phyloP scores from a whole-genome alignment of 2,329 filamentous ascomycete genomes.

The Triangularia setosa region DNA sequence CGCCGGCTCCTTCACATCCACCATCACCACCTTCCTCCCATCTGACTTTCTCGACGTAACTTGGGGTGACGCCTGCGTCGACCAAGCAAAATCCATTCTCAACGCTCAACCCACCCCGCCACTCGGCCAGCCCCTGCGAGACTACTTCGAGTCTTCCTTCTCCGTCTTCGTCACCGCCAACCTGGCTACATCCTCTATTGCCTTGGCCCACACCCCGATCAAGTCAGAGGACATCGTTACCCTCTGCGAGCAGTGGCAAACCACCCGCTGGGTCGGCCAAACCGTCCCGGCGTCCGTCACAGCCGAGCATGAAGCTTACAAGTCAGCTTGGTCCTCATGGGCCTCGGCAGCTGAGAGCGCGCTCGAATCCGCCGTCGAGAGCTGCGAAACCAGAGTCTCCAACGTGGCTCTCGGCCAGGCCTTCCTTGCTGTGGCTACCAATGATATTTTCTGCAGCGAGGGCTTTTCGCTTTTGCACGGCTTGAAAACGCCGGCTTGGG shows the following conservation, averaged over 20 bases:
- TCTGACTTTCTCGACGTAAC: not conserved
- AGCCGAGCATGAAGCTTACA: not conserved
- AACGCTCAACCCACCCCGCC: not conserved
- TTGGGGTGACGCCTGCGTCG: not conserved
- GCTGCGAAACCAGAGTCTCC: not conserved
- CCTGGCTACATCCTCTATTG: not conserved
- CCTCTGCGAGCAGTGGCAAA: not conserved
- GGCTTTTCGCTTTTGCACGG: not conserved
- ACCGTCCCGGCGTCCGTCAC: not conserved
- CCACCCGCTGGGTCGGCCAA: not conserved
- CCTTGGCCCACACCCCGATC: not conserved
- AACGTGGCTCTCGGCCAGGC: not conserved
- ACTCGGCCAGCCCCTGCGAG: not conserved
- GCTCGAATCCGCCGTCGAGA: not conserved
- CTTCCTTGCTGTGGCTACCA: not conserved
- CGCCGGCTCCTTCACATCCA: not conserved
- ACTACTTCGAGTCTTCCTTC: not conserved
- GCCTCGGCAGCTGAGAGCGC: not conserved
- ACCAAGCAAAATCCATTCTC: not conserved
- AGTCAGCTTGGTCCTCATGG: not conserved
- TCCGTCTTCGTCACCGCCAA: not conserved
- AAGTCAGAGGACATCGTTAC: not conserved
- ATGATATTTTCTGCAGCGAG: not conserved
- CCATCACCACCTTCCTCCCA: not conserved
- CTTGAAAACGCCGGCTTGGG: not conserved